Conservation (phyloP, 495 filamentous ascomycete species). For the Talaromyces trachyspermus region DNA sequence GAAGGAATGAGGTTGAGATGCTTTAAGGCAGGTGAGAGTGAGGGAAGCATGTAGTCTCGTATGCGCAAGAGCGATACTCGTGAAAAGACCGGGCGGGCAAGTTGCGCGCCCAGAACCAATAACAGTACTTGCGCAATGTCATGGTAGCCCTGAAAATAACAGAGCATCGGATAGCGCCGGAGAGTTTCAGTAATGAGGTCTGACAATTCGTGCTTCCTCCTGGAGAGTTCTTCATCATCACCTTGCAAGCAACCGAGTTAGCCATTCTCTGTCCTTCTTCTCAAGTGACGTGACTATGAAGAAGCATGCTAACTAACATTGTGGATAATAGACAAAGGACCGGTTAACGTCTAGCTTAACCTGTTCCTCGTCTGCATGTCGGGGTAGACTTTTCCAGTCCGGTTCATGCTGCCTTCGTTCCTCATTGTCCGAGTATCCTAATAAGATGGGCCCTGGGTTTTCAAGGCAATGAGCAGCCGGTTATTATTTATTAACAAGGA, state of each 20-base stretch:
- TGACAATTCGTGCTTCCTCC: slow-evolving; percentile 64
- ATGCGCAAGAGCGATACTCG: slow-evolving; percentile 83
- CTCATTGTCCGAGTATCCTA: slow-evolving; percentile 31
- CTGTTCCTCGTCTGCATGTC: slow-evolving; percentile 79
- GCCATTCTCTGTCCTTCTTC: neutral
- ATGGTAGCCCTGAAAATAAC: slow-evolving; percentile 98
- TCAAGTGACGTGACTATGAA: neutral
- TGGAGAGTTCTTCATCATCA: slow-evolving; percentile 51
- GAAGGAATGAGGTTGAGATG: slow-evolving; percentile 80
- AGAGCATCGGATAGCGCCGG: slow-evolving; percentile 74
- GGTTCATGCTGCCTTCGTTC: neutral
- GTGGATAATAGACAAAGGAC: slow-evolving; percentile 95
- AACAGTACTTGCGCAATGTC: slow-evolving; percentile 97
- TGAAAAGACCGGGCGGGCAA: slow-evolving; percentile 52
- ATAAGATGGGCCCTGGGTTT: slow-evolving; percentile 65
- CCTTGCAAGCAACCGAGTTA: slow-evolving; percentile 13
- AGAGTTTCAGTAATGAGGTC: slow-evolving; percentile 68
- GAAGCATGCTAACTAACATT: slow-evolving; percentile 42
- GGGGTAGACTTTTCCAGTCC: slow-evolving; percentile 50
- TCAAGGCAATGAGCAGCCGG: neutral
- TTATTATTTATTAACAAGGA: slow-evolving; percentile 4
- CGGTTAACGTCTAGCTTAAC: slow-evolving; percentile 86
- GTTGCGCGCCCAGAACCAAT: slow-evolving; percentile 61
- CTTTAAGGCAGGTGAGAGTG: slow-evolving; percentile 67
- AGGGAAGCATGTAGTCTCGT: slow-evolving; percentile 95